phyloP scores from a whole-genome alignment of 2,329 filamentous ascomycete genomes.

The Pseudophaeomoniella oleicola region DNA sequence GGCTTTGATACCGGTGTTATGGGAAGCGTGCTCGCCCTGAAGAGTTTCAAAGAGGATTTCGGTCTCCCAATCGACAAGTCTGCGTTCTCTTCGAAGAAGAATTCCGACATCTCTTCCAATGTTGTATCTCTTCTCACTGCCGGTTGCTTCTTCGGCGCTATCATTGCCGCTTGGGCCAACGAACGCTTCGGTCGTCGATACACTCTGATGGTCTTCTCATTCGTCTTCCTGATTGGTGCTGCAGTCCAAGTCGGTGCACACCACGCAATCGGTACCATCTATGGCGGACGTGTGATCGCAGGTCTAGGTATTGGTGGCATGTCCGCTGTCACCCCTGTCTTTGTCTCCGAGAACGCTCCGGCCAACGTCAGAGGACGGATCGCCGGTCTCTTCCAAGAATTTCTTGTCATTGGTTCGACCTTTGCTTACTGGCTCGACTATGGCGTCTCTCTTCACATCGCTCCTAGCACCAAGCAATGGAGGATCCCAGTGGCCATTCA shows the following conservation, averaged over 20 bases:
- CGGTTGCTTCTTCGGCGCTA: slow-evolving; percentile 24
- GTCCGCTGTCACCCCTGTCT: slow-evolving; percentile 23
- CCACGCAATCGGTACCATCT: slow-evolving; percentile 18
- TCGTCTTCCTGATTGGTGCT: slow-evolving; percentile 20
- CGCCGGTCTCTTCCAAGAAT: slow-evolving; percentile 22
- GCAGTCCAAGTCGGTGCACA: slow-evolving; percentile 18
- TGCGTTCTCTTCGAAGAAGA: slow-evolving; percentile 18
- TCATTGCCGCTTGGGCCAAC: slow-evolving; percentile 19
- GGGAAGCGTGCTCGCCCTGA: slow-evolving; percentile 23
- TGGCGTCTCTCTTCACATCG: slow-evolving; percentile 31
- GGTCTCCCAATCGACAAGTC: slow-evolving; percentile 18
- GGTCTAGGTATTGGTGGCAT: slow-evolving; percentile 23
- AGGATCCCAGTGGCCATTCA: slow-evolving; percentile 37
- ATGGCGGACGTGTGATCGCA: slow-evolving; percentile 21
- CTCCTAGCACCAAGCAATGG: slow-evolving; percentile 33
- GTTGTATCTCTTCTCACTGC: slow-evolving; percentile 23
- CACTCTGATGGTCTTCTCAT: slow-evolving; percentile 18
- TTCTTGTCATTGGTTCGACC: slow-evolving; percentile 27
- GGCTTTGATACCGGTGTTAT: slow-evolving; percentile 29
- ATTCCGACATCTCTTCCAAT: slow-evolving; percentile 23
- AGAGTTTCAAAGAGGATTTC: slow-evolving; percentile 26
- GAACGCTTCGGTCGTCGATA: slow-evolving; percentile 19
- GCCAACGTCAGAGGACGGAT: slow-evolving; percentile 18
- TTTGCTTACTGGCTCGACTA: slow-evolving; percentile 39
- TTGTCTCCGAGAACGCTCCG: slow-evolving; percentile 21